Percentiles rank a stretch among this genome's conserved stretches.
These are phyloP conservation scores for Daphne laureola DNA, from an alignment of 441 rosid species.

Conservation along the genomic window DNA sequence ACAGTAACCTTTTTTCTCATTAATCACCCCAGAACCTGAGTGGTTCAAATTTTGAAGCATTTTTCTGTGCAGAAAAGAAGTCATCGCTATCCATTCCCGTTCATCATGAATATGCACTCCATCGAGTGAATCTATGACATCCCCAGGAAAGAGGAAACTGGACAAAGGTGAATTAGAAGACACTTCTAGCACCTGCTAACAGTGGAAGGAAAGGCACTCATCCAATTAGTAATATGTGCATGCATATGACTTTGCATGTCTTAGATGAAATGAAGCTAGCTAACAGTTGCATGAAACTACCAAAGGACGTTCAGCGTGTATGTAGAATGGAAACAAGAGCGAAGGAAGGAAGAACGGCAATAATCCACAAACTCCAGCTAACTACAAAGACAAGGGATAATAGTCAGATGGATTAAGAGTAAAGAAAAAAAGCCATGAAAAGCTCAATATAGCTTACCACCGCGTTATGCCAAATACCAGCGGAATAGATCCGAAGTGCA, in stretches of 20 bases:
- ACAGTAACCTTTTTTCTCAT: constrained; percentile 61
- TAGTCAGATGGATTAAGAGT: constrained; percentile 1
- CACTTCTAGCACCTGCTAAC: constrained; percentile 59
- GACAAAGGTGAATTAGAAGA: constrained; percentile 56
- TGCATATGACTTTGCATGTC: background rate
- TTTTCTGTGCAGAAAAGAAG: constrained; percentile 33
- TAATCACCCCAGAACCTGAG: constrained; percentile 23
- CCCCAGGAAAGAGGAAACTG: constrained; percentile 68
- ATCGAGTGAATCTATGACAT: constrained; percentile 63
- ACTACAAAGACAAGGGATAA: constrained; percentile 21
- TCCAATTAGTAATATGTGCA: background rate
- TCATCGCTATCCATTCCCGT: constrained; percentile 55
- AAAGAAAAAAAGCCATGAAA: background rate
- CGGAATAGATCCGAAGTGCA: constrained; percentile 76
- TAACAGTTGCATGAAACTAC: constrained; percentile 21
- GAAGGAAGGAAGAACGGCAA: constrained; percentile 47
- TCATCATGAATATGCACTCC: constrained; percentile 41
- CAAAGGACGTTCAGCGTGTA: constrained; percentile 47
- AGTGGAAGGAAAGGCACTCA: background rate
- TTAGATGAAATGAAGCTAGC: constrained; percentile 6
- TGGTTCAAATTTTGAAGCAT: constrained; percentile 29
- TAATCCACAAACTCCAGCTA: constrained; percentile 60
- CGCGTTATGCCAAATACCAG: constrained; percentile 95
- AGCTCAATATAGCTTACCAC: constrained; percentile 33
- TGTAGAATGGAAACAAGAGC: constrained; percentile 52